These are phyloP conservation scores for Jacaranda mimosifolia DNA, from an alignment of 257 asterid species.

Conservation along the genomic window DNA sequence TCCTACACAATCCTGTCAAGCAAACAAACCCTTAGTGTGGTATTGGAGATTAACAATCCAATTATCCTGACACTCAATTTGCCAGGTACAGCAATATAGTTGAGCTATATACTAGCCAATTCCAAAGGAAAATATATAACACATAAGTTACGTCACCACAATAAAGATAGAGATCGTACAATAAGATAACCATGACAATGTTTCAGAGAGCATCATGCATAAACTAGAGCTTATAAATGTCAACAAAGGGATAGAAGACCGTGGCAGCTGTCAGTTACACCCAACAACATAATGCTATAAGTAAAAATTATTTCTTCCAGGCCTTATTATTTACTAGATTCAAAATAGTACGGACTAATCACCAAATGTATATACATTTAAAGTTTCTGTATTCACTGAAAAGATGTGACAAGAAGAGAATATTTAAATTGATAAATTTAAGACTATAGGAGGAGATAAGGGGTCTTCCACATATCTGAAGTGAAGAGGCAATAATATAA, in stretches of 20 bases:
- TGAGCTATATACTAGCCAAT: slow-evolving; percentile 15
- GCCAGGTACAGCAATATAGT: not conserved
- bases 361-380: slow-evolving; percentile 19
- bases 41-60: slow-evolving; percentile 27
- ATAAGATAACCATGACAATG: not conserved
- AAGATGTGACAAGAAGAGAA: slow-evolving; percentile 6
- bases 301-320: slow-evolving; percentile 26
- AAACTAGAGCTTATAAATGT: not conserved
- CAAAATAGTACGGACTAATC: slow-evolving; percentile 25
- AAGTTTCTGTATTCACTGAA: not conserved
- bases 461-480: slow-evolving; percentile 10
- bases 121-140: slow-evolving; percentile 3
- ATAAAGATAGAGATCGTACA: slow-evolving; percentile 4
- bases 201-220: slow-evolving; percentile 15
- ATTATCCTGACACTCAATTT: slow-evolving; percentile 25
- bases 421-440: slow-evolving; percentile 1
- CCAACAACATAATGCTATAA: slow-evolving; percentile 7
- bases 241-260: slow-evolving; percentile 16
- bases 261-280: slow-evolving; percentile 7
- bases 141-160: not conserved
- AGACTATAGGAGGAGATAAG: slow-evolving; percentile 16
- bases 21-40: not conserved
- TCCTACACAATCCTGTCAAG: too few species aligned
- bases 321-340: not conserved
- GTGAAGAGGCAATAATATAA: slow-evolving; percentile 14